These are phyloP conservation scores for Microbotryomycetes sp. DNA, from an alignment of 1,284 basidiomycete species.

Conservation along the genomic window DNA sequence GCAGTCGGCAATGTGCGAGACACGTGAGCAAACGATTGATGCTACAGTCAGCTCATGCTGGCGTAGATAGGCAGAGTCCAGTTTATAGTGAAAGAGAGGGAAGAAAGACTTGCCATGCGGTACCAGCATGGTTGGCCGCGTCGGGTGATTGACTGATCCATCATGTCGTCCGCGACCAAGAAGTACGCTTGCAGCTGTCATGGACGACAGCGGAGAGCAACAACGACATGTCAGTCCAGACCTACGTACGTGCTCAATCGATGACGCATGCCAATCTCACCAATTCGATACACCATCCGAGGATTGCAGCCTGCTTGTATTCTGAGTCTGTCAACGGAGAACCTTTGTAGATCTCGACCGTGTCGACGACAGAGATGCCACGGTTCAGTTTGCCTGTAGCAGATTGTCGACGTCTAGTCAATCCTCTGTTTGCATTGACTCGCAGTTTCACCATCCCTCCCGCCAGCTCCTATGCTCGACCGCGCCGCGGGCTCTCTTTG, in stretches of 20 bases:
- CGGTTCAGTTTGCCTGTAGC: conserved; percentile 79
- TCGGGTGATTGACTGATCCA: conserved; percentile 89
- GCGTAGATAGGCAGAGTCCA: not conserved
- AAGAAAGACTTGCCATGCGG: conserved; percentile 52
- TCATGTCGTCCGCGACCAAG: conserved; percentile 96
- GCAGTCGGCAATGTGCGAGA: not conserved
- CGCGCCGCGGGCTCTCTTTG: not conserved
- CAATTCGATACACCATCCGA: conserved; percentile 95
- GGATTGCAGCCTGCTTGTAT: conserved; percentile 79
- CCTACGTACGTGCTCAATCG: too few relatives aligned
- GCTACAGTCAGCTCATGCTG: not conserved
- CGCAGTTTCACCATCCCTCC: not conserved
- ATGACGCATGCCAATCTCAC: conserved; percentile 51
- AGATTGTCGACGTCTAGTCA: not conserved
- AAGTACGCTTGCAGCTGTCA: conserved; percentile 91
- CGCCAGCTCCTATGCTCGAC: not conserved
- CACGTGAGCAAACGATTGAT: not conserved
- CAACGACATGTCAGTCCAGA: too few relatives aligned
- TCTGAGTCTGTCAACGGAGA: conserved; percentile 64
- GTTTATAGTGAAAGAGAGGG: not conserved
- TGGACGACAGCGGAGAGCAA: too few relatives aligned
- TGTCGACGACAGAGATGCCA: conserved; percentile 90
- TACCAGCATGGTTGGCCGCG: conserved; percentile 99
- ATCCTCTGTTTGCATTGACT: too few relatives aligned
- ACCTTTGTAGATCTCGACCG: conserved; percentile 79